Conservation (phyloP, 164 flowering plant genomes). For the Berberis thunbergii region DNA sequence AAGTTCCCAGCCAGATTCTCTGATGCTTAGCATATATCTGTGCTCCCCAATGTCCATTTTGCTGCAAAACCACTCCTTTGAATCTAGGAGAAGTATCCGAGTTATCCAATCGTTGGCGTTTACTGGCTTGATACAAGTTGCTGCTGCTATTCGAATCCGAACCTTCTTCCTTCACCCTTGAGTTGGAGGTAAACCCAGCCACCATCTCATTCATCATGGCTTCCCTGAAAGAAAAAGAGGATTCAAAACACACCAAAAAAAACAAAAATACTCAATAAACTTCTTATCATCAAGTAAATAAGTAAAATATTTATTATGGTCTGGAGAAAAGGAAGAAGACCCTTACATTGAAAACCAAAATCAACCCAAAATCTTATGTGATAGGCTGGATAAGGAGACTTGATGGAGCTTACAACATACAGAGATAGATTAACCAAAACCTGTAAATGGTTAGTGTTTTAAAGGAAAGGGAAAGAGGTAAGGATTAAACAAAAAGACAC, state of each 20-base stretch:
- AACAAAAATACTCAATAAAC: too few species aligned
- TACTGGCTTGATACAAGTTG: conserved; percentile 4
- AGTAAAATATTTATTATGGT: background rate
- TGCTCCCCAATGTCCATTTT: conserved; percentile 61
- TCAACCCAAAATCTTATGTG: background rate
- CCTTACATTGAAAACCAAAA: background rate
- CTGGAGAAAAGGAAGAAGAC: background rate
- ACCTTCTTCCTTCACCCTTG: conserved; percentile 8
- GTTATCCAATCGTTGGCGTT: conserved; percentile 17
- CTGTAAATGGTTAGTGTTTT: too few species aligned
- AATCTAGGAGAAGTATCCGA: conserved; percentile 18
- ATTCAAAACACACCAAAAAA: background rate
- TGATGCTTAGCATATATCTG: conserved; percentile 57
- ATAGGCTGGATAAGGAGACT: background rate
- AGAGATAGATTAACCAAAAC: too few species aligned
- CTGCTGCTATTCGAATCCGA: conserved; percentile 26
- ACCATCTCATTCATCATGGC: conserved; percentile 15
- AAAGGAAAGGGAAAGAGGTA: too few species aligned
- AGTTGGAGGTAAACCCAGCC: conserved; percentile 12
- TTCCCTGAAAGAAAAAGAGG: conserved; percentile 1
- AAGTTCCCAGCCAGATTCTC: conserved; percentile 66
- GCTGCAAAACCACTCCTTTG: conserved; percentile 61
- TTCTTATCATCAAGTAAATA: too few species aligned
- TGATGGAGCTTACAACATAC: too few species aligned
- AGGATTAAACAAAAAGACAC: too few species aligned